These are phyloP conservation scores for Ceratobasidium sp. DNA, from an alignment of 1,284 basidiomycete species.

Conservation along the genomic window DNA sequence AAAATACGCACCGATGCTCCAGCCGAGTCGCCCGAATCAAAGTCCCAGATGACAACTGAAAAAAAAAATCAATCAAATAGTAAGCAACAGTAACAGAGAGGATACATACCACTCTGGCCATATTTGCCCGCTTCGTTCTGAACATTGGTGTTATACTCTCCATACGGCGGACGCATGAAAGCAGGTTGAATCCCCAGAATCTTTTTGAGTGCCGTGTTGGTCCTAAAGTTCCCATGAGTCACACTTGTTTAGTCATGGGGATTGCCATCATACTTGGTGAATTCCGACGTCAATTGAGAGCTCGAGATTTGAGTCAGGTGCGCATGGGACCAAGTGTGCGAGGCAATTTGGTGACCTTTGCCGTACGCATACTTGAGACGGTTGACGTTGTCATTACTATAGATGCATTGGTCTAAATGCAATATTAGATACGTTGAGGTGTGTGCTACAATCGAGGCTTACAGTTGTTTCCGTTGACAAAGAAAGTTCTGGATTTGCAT, in stretches of 20 bases:
- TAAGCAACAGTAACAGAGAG: neutral
- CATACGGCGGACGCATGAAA: conserved; percentile 41
- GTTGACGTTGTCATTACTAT: conserved; percentile 2
- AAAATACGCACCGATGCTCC: conserved; percentile 18
- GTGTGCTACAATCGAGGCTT: neutral
- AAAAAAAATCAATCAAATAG: neutral
- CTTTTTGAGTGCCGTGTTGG: conserved; percentile 20
- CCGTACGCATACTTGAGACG: conserved; percentile 28
- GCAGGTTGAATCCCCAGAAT: conserved; percentile 10
- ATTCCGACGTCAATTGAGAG: neutral
- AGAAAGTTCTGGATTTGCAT: conserved; percentile 7
- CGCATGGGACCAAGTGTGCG: conserved; percentile 29
- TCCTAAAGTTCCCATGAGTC: neutral
- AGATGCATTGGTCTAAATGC: conserved; percentile 18
- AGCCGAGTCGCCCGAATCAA: conserved; percentile 40
- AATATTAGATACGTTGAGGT: too few relatives aligned
- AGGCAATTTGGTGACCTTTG: conserved; percentile 35
- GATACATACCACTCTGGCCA: conserved; percentile 20
- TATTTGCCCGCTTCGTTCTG: neutral
- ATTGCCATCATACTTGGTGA: neutral
- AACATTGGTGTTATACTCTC: conserved; percentile 37
- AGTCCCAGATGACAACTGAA: conserved; percentile 41
- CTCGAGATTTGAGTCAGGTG: neutral
- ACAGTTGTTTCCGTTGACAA: conserved; percentile 34
- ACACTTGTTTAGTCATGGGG: too few relatives aligned